Conservation (phyloP, 768 basidiomycete species). For the Naganishia vishniacii region DNA sequence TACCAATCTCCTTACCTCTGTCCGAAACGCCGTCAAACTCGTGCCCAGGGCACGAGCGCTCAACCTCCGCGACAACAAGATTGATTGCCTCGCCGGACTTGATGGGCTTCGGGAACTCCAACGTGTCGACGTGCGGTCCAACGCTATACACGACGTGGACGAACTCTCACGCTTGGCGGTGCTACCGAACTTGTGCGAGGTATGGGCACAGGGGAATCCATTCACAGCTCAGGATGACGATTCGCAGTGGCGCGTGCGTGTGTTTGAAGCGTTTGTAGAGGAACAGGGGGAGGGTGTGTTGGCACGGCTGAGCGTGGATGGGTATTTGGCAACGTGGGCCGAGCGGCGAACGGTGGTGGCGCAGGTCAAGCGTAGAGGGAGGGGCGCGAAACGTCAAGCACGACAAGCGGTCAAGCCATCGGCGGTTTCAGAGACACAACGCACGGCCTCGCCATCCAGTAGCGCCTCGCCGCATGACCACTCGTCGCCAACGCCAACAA, state of each 20-base stretch:
- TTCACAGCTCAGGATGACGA: constrained; percentile 64
- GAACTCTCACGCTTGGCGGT: constrained; percentile 78
- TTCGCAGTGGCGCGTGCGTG: constrained; percentile 59
- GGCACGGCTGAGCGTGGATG: constrained; percentile 57
- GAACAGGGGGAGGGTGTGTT: constrained; percentile 66
- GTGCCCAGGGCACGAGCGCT: constrained; percentile 71
- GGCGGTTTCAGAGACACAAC: neutral
- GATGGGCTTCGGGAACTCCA: constrained; percentile 82
- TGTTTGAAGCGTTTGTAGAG: constrained; percentile 76
- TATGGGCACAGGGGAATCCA: constrained; percentile 77
- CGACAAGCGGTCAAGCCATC: neutral
- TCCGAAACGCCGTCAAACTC: constrained; percentile 75
- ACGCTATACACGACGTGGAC: constrained; percentile 71
- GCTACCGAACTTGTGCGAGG: constrained; percentile 69
- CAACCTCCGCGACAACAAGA: constrained; percentile 77
- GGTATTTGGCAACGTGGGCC: constrained; percentile 47
- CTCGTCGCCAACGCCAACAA: neutral
- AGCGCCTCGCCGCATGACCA: neutral
- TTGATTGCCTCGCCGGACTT: constrained; percentile 90
- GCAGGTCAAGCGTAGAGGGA: constrained; percentile 10
- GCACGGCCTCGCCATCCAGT: neutral
- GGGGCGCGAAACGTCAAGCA: neutral
- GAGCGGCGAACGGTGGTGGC: constrained; percentile 30
- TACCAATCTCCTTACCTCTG: constrained; percentile 97
- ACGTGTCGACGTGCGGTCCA: constrained; percentile 73